Conservation (phyloP, 2,329 filamentous ascomycete species). For the Penicillium sp. region DNA sequence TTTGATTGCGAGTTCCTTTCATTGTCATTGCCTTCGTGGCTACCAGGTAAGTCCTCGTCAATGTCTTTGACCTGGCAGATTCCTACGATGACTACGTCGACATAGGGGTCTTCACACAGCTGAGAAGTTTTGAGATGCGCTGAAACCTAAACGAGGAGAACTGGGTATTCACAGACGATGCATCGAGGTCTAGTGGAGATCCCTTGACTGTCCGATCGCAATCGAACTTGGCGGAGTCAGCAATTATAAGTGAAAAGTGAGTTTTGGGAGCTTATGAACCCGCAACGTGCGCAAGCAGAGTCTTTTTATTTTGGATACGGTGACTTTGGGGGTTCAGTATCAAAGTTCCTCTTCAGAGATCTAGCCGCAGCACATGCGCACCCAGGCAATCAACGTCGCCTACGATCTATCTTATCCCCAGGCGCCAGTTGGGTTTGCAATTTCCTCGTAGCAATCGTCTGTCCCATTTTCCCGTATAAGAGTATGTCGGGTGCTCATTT, state of each 20-base stretch:
- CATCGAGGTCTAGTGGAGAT: neutral
- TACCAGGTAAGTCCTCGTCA: no score
- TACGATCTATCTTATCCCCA: neutral
- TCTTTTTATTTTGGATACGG: neutral
- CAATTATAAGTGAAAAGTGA: neutral
- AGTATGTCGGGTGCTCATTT: neutral
- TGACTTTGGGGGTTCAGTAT: neutral
- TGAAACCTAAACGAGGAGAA: neutral
- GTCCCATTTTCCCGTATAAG: neutral
- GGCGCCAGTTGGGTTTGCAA: neutral
- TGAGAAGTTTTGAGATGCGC: neutral
- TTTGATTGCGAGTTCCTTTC: no score
- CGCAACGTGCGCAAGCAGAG: rapidly evolving
- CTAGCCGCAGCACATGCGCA: neutral
- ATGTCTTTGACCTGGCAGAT: no score
- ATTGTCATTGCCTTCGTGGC: no score
- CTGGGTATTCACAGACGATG: rapidly evolving
- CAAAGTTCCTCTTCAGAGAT: neutral
- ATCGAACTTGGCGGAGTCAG: neutral
- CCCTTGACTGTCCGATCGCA: neutral
- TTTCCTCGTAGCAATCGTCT: neutral
- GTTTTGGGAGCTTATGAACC: neutral
- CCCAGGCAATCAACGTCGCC: neutral
- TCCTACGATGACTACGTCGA: no score
- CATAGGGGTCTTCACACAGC: rapidly evolving